Evolutionary conservation across 75 land plant species (phyloP), one percentile per base, ranked within the genome.

Genomic region (Adiantum capillusveneris): DNA sequence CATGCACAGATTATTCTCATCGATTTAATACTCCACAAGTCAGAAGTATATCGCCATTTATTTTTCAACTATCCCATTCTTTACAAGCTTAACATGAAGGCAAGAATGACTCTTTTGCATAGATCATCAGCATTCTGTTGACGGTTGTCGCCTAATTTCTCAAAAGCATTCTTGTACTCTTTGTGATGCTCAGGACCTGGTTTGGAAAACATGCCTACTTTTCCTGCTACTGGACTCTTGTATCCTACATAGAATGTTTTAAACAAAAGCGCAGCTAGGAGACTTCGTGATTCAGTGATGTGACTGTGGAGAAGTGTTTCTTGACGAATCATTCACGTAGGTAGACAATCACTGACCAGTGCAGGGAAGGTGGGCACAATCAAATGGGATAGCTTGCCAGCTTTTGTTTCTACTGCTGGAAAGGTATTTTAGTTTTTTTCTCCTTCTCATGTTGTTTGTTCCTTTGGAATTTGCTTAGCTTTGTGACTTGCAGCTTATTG

Each of bases 11-110:
- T 89, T 56, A 59, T 85, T 45, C 42, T 90, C 44, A 84, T 90
- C 60, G 96, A 90, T 81, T 67, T 90, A 65, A 79, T 90, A 29
- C 73, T 90, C 48, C 91, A 90, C 70, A 86, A 90, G 72, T 53
- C 70, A 25, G 78, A 81, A 60, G 96, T 91, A 7, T 90, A 86
- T 60, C 79, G 91, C 24, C 96, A 90, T 71, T 55, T 90, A 30
- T 70, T 90, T 60, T 79, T 59, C 75, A 90, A 90, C 64, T 59
- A 75, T 54, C 76, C 72, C n/a, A 50, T 60, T 44, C 73, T 57
- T 18, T 57, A 81, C 55, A 46, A 59, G 48, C 19, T 68, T 11
- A 60, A 67, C 73, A 31, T 70, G 52, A 42, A 72, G 85, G 85
- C 79, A 72, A 20, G 37, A 14, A 19, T 27, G 14, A 34, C 9